Percentiles rank a stretch among this genome's conserved stretches.
phyloP scores from a whole-genome alignment of 495 filamentous ascomycete genomes.

The Geopyxis carbonaria region DNA sequence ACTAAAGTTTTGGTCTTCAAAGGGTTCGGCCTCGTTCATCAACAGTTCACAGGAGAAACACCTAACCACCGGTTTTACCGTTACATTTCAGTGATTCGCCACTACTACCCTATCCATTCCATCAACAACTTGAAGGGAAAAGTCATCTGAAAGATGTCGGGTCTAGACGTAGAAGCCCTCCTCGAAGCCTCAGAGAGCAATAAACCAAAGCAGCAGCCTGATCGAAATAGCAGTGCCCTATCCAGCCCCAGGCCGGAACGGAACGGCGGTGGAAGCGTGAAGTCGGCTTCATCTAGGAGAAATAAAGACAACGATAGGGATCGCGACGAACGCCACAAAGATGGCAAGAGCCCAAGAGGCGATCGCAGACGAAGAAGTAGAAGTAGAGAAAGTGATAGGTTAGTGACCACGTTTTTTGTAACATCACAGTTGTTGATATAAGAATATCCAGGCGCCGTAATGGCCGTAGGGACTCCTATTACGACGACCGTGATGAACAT shows the following conservation, averaged over 20 bases:
- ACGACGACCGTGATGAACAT: constrained; percentile 43
- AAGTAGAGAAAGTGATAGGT: constrained; percentile 36
- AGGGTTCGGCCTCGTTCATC: too few species aligned
- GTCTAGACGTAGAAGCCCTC: constrained; percentile 83
- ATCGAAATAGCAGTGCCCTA: constrained; percentile 36
- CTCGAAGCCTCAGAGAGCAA: constrained; percentile 69
- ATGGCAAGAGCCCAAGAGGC: too few species aligned
- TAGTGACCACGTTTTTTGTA: constrained; percentile 2
- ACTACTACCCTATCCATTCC: too few species aligned
- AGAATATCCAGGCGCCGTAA: too few species aligned
- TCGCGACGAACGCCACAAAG: constrained; percentile 34
- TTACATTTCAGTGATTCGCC: too few species aligned
- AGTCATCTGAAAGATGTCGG: constrained; percentile 55
- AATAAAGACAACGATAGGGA: constrained; percentile 40
- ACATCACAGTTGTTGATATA: constrained; percentile 10
- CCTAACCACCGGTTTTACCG: too few species aligned
- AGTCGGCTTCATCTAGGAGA: constrained; percentile 26
- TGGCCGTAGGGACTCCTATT: constrained; percentile 38
- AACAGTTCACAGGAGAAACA: too few species aligned
- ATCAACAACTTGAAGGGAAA: constrained; percentile 17
- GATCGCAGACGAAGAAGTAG: constrained; percentile 20
- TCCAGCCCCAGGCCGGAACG: constrained; percentile 29
- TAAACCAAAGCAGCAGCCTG: constrained; percentile 40
- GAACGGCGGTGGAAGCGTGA: constrained; percentile 30
- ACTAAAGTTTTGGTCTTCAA: too few species aligned